These are phyloP conservation scores for Picea engelmannii DNA, from an alignment of 83 land plant species.

Conservation along the genomic window DNA sequence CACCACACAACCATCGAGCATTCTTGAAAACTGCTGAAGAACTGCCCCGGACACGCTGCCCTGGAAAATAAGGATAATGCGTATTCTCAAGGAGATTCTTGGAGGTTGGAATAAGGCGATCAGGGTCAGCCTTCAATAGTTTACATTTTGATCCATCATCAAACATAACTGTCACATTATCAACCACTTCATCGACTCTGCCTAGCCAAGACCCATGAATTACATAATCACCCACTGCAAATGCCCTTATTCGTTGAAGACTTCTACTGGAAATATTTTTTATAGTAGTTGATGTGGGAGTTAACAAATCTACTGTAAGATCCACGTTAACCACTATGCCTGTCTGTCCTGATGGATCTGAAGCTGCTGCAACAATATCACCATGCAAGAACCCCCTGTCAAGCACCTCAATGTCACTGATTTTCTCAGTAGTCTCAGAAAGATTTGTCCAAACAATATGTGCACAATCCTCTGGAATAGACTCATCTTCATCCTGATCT, in stretches of 20 bases:
- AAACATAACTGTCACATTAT: conserved; percentile 86
- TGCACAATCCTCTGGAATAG: conserved; percentile 58
- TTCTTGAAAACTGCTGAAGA: conserved; percentile 77
- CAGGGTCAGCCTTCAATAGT: conserved; percentile 76
- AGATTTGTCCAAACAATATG: conserved; percentile 71
- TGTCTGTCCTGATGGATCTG: conserved; percentile 82
- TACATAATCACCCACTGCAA: conserved; percentile 81
- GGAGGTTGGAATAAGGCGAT: conserved; percentile 54
- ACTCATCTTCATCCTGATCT: conserved; percentile 31
- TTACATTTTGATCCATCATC: conserved; percentile 94
- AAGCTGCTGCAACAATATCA: conserved; percentile 72
- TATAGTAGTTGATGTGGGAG: conserved; percentile 32
- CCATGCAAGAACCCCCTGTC: conserved; percentile 84
- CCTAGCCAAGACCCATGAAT: conserved; percentile 88
- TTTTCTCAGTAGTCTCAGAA: conserved; percentile 43
- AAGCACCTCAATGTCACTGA: conserved; percentile 57
- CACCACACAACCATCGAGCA: conserved; percentile 82
- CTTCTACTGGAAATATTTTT: conserved; percentile 43
- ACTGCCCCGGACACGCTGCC: conserved; percentile 79
- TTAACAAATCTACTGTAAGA: conserved; percentile 67
- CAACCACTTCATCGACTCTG: conserved; percentile 86
- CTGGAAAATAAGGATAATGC: conserved; percentile 83
- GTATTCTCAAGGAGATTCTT: conserved; percentile 60
- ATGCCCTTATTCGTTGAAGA: conserved; percentile 50
- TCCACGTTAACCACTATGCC: conserved; percentile 74